These are phyloP conservation scores for Lactifluus subvellereus DNA, from an alignment of 768 basidiomycete genomes.

Conservation along the genomic window DNA sequence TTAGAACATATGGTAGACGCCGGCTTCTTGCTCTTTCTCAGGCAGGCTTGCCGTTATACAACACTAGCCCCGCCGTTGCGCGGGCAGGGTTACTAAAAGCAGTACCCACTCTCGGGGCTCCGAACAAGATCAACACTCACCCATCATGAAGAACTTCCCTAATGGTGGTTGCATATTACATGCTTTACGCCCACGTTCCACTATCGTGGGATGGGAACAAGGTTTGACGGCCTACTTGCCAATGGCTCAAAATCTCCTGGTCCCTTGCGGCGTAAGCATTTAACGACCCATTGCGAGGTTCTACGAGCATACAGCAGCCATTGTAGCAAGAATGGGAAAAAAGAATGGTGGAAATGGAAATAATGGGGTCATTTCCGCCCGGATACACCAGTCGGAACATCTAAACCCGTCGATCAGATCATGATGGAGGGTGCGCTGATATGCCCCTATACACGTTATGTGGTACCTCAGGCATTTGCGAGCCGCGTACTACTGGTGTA, in stretches of 20 bases:
- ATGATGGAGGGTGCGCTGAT: neutral
- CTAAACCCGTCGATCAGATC: neutral
- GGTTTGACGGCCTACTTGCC: neutral
- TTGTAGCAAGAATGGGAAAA: slow-evolving; percentile 4
- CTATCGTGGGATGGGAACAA: slow-evolving; percentile 9
- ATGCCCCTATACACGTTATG: neutral
- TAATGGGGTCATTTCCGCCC: neutral
- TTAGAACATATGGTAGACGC: neutral
- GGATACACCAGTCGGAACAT: neutral
- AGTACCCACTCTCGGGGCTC: neutral
- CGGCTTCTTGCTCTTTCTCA: no score
- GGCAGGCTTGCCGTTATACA: no score
- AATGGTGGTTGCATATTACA: neutral
- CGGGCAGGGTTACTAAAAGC: neutral
- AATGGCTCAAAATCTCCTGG: slow-evolving; percentile 1
- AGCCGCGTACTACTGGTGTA: neutral
- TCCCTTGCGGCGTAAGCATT: slow-evolving; percentile 4
- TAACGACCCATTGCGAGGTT: neutral
- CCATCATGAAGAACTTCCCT: neutral
- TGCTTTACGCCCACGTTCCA: slow-evolving; percentile 3
- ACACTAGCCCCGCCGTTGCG: neutral
- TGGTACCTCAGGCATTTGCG: neutral
- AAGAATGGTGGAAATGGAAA: neutral
- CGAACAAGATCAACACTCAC: neutral
- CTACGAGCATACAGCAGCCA: neutral